Base-by-base conservation (phyloP, 2,329 filamentous ascomycete genomes). In the Botrytis hyacinthi region DNA sequence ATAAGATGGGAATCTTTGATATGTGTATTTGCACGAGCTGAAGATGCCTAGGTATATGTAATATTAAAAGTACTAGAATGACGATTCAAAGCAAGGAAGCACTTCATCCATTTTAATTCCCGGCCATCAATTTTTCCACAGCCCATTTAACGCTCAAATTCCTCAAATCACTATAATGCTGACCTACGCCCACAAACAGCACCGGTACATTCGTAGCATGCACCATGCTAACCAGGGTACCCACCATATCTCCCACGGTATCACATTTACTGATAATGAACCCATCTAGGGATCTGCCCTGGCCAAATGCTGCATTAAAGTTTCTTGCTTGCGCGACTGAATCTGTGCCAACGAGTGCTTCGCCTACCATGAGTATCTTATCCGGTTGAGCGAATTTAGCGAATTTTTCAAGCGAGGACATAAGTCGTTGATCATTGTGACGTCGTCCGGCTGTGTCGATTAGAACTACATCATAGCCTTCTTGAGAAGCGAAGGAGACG, bases 181-280 rank as follows among this genome's bases (percentile, higher is more conserved):
- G 90, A 20, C 90, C 90, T 42, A 91, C 89, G 73, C 91, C 96
- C 77, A 99, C 88, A 81, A 99, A 99, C 18, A 98, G 87, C 32
- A 99, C 94, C 0, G 97, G 97, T 63, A 99, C 97, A 42, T 95
- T 94, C 5, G 97, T 99, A 4, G 96, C 95, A 84, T 98, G 95
- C 57, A 99, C 95, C 86, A 99, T 95, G 81, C 93, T 97, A 76
- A 99, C 96, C 76, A 99, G 86, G 4, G 95, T 98, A 3, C 91
- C 83, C 73, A 84, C 81, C 95, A 98, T 98, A 84, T 98, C 95
- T n/a, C 96, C 97, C 54, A 99, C 97, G 0, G 96, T 99, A 84
- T 99, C 96, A 82, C 96, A 98, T 84, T 99, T 99, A 75, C 92
- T 95, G 79, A 99, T 98, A 81, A 99, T 97, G 83, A 99, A 99